A percentile compares a stretch with the other conserved stretches of the same genome.
These are phyloP conservation scores for Rhodotorula sp. DNA, from an alignment of 1,284 basidiomycete genomes.

Conservation along the genomic window DNA sequence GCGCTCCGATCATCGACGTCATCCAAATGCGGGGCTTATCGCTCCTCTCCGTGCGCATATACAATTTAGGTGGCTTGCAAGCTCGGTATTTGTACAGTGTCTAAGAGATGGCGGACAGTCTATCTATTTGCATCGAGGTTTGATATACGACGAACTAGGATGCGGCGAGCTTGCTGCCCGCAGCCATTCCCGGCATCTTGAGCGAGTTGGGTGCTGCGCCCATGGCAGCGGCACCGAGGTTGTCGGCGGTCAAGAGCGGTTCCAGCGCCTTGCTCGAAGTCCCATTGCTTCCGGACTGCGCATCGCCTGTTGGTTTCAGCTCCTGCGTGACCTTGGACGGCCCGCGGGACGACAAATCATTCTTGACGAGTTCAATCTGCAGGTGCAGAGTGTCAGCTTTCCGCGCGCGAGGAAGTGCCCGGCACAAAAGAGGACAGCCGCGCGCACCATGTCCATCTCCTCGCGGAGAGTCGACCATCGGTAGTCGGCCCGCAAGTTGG, in stretches of 20 bases:
- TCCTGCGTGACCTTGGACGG: too few relatives aligned
- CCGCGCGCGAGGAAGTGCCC: neutral
- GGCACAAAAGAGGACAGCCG: neutral
- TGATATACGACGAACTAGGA: too few relatives aligned
- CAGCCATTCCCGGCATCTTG: slow-evolving; percentile 4
- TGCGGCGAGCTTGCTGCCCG: too few relatives aligned
- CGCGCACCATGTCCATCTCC: slow-evolving; percentile 55
- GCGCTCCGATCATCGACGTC: too few relatives aligned
- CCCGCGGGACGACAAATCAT: neutral
- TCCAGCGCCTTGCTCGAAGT: neutral
- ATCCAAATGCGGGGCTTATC: too few relatives aligned
- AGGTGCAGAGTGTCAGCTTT: neutral
- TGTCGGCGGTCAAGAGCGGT: slow-evolving; percentile 28
- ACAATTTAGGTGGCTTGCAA: too few relatives aligned
- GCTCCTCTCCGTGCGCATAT: too few relatives aligned
- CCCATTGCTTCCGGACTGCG: too few relatives aligned
- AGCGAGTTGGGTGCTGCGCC: slow-evolving; percentile 5
- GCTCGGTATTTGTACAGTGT: too few relatives aligned
- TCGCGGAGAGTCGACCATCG: slow-evolving; percentile 84
- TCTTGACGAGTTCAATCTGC: neutral
- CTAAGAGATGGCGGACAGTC: too few relatives aligned
- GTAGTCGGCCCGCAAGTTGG: slow-evolving; percentile 81
- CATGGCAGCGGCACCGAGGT: slow-evolving; percentile 38
- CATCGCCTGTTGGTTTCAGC: too few relatives aligned
- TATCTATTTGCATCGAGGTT: too few relatives aligned